Evolutionary conservation across 306 rosid species (phyloP), one percentile per base, ranked within the genome.

Genomic region (Acacia melanoxylon): DNA sequence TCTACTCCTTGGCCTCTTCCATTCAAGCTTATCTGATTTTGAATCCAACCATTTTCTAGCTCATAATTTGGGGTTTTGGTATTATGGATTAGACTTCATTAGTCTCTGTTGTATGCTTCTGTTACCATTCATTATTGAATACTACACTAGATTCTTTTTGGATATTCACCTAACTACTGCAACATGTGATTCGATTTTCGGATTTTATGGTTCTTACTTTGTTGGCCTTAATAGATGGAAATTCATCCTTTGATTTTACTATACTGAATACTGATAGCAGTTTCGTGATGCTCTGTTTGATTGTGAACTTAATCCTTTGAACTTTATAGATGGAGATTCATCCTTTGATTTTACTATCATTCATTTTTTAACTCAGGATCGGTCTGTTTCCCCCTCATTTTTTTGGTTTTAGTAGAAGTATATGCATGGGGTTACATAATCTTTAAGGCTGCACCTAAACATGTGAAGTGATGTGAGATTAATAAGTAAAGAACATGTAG

Each of bases 1-100:
- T 93, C 98, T 10, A 90, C 99, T 78, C 99, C 99, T 81, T 95
- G 98, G 98, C 98, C 98, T 83, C 98, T 95, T 63, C 95, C 98
- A 44, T 93, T 95, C 91, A 95, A 95, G 90, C 97, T 95, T 76
- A 89, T 93, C 81, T 95, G 84, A 94, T 75, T 78, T 40, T 48
- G 15, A 62, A 25, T 77, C 74, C 58, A 42, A 41, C 58, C 6
- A 10, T 37, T 35, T 42, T 46, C 46, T 46, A 4, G 58, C 49
- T 75, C 74, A 4, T 80, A 58, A 29, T 56, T 72, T n/a, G 69
- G 61, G 80, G 70, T 3, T 76, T 54, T 67, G 66, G 35, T 8
- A 8, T 3, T 82, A 78, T 79, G 87, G 83, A 77, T 78, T 81
- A 41, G 42, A n/a, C 29, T 25, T 76, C 52, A 42, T 37, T 10